Base-by-base conservation (phyloP, 202 grass and related monocot species). In the Zizania palustris region DNA sequence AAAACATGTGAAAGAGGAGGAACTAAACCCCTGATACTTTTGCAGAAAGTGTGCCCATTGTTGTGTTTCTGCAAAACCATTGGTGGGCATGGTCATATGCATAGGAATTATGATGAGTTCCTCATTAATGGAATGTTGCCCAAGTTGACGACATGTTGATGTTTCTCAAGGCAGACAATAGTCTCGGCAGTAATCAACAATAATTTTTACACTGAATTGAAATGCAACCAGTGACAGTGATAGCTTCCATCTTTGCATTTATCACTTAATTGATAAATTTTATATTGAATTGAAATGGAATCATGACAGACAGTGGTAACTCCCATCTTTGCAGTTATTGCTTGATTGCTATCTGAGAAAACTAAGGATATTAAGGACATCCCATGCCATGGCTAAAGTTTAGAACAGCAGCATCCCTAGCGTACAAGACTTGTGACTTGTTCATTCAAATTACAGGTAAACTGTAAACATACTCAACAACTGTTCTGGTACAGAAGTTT, bases 11-110 rank as follows among this genome's bases (percentile, higher is more conserved):
- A 12, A 60, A 79, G 41, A 37, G 44, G 4, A 56, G 60, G 81
- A 79, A 11, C 13, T 39, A 73, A 56, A 59, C 48, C 39, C 80
- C 18, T 50, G 5, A 79, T 68, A 21, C 54, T 21, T 88, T 75
- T 50, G 86, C 80, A 7, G 79, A 88, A 44, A 76, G 72, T 79
- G 74, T 77, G 43, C 33, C 84, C 55, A 85, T 86, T 48, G 80
- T 75, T 76, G 82, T 73, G n/a, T 79, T 91, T 56, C 12, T 87
- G 18, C 16, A 88, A 58, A 90, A 85, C 40, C 64, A 50, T 85
- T 85, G 44, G 11, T 89, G 48, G 84, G 83, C 49, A 79, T 85
- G 81, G 87, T 80, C 53, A 48, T 42, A 36, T 46, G 9, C 36
- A 22, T 46, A 48, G 51, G 28, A 49, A 87, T 54, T 83, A 80